Evolutionary conservation across 2,329 filamentous ascomycete genomes (phyloP), one percentile per base, ranked within the genome.

Genomic region (Arthrobotrys conoides): DNA sequence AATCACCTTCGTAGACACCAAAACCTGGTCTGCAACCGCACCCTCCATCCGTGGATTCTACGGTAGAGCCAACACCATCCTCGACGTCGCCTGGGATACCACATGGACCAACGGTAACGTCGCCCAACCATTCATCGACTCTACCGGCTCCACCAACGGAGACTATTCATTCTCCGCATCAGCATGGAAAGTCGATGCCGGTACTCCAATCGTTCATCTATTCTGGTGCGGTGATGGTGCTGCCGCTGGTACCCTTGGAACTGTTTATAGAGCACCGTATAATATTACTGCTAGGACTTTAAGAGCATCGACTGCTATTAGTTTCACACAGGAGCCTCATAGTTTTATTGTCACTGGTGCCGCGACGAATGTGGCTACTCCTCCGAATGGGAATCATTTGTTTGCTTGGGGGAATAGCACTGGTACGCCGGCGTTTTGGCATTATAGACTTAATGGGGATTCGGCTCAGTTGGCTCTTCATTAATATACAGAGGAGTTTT

Each of bases 171-270:
- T 69, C 55, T 33, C 64, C n/a, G 64, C 61, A 4, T 20, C 49
- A 1, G 55, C 48, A 0, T 76, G 53, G 64, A 76, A 76, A 24
- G 71, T 69, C 44, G 71, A 76, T 27, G 33, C 33, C 18, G 71
- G 71, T 14, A 36, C 24, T 12, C 71, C 64, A 1, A 48, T 38
- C 5, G 44, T 69, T 14, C 61, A 24, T n/a, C 2, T 76, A 18
- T 69, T 76, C 36, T 76, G 71, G 64, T 69, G 64, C 16, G 64
- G 64, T n/a, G 71, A 76, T 20, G 55, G 64, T n/a, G 55, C 27
- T n/a, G 3, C 53, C 0, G 64, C 64, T 8, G 71, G 71, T 14
- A 76, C 18, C 22, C 53, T 69, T 5, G 71, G 71, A 8, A 64
- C 64, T 27, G 3, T 76, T 8, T 69, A 76, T 22, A 22, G 71